Evolutionary conservation across 352 stramenopile genomes (phyloP).

Genomic region (Globisporangium carolinianum): DNA sequence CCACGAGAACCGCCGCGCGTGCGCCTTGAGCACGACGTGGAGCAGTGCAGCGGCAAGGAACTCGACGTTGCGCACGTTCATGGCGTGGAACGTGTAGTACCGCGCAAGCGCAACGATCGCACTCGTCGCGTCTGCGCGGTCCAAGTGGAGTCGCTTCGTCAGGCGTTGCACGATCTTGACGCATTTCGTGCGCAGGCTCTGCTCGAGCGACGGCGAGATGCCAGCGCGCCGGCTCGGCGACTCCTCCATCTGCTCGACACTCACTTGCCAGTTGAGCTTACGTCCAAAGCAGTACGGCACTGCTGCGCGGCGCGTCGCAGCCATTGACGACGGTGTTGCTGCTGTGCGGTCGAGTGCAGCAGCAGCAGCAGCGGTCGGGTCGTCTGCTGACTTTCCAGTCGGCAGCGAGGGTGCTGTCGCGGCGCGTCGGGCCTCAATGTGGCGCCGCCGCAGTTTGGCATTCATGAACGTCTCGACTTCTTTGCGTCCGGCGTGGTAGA

Average conservation of each 20-base stretch:
- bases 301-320: slow-evolving; percentile 2
- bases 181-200: slow-evolving; percentile 54
- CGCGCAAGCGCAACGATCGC: slow-evolving; percentile 71
- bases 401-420: too few relatives aligned
- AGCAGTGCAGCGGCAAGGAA: slow-evolving; percentile 62
- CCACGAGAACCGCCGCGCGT: slow-evolving; percentile 53
- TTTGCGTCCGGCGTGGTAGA: slow-evolving; percentile 43
- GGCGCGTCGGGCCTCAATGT: slow-evolving; percentile 8
- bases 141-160: slow-evolving; percentile 48
- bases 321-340: neutral
- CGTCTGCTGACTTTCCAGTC: neutral
- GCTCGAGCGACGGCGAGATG: slow-evolving; percentile 61
- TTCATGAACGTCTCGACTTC: slow-evolving; percentile 65
- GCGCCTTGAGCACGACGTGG: slow-evolving; percentile 70
- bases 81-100: slow-evolving; percentile 71
- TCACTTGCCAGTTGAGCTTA: slow-evolving; percentile 72
- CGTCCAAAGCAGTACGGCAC: slow-evolving; percentile 56
- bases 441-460: slow-evolving; percentile 25
- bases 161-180: slow-evolving; percentile 60
- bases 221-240: slow-evolving; percentile 47
- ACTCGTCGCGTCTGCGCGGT: slow-evolving; percentile 65
- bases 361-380: neutral
- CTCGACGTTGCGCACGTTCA: slow-evolving; percentile 56
- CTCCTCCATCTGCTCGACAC: slow-evolving; percentile 41
- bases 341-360: neutral